Base-by-base conservation (phyloP, 768 basidiomycete species). In the Lactarius evosmus region DNA sequence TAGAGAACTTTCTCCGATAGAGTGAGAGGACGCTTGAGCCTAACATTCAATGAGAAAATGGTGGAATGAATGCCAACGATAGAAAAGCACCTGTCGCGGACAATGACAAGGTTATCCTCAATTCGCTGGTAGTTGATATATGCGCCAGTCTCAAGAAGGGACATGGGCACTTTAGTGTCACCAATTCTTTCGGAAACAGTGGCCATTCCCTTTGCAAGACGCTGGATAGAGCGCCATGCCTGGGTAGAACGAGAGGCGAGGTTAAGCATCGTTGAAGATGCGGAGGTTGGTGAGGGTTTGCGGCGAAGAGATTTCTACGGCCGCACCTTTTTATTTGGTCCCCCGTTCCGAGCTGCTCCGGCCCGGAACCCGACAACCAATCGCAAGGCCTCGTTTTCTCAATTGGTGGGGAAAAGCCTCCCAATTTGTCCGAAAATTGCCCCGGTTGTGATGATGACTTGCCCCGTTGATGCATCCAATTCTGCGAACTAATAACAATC, bases 1-100 rank as follows among this genome's bases (percentile, higher is more conserved):
- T 99, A 99, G 44, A 98, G 81, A 72, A 97, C 89, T 85, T 98
- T 97, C 78, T 98, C 95, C 63, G 95, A 95, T 70, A 96, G 78
- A 17, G 95, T 97, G 76, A 97, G 78, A 49, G 95, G 95, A 38
- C 93, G 91, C 71, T 88, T 84, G 70, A 97, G 80, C 74, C 95
- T 96, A 63, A 16, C 14, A 25, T 6, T 19, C 36, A 16, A 44
- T 66, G 7, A 62, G 61, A 8, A 56, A 32, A 22, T 44, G 12
- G 0, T 16, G 7, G 16, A 7, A 12, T 8, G 8, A 29, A 8
- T n/a, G 14, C 11, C 16, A 34, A 32, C 2, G 12, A 49, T 49
- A 25, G 25, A 22, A 19, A 56, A 51, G 1, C 40, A 95, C 95
- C 95, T 85, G 58, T 86, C 80, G 69, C 94, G 88, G 62, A 98